Conservation (phyloP, 2,329 filamentous ascomycete genomes). For the Cryphonectria nitschkei region DNA sequence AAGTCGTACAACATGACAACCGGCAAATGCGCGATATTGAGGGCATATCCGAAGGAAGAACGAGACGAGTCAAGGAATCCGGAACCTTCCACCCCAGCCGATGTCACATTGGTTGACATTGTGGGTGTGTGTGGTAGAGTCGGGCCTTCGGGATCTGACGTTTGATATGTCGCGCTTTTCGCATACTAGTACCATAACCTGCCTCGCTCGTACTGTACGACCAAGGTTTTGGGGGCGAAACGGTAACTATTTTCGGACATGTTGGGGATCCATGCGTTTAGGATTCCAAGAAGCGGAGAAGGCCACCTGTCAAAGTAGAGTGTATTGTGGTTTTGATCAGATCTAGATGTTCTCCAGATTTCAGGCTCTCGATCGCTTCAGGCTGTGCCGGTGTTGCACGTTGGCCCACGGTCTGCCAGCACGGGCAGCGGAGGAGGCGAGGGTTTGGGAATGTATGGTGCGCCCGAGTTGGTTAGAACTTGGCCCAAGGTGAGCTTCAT, state of each 20-base stretch:
- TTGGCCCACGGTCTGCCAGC: constrained; percentile 19
- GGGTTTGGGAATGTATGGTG: constrained; percentile 1
- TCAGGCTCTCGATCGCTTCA: constrained; percentile 23
- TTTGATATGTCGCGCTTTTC: constrained; percentile 3
- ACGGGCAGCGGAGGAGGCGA: constrained; percentile 7
- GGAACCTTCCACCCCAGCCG: constrained; percentile 14
- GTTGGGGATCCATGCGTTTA: neutral
- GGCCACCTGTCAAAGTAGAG: constrained; percentile 1
- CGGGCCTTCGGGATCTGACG: constrained; percentile 12
- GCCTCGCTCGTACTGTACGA: neutral
- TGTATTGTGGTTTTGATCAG: constrained; percentile 11
- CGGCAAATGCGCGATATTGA: constrained; percentile 13
- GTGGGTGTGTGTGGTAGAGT: neutral
- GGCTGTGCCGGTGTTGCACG: constrained; percentile 25
- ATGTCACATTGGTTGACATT: constrained; percentile 17
- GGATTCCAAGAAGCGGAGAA: constrained; percentile 15
- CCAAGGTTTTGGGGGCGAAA: neutral
- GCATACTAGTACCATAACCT: neutral
- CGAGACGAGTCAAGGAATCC: constrained; percentile 19
- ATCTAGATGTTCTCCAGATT: constrained; percentile 28
- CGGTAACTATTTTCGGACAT: constrained; percentile 10
- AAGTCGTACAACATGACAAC: constrained; percentile 21
- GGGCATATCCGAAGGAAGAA: constrained; percentile 13
- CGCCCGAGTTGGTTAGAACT: constrained; percentile 23
- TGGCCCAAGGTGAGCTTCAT: constrained; percentile 16